Base-by-base conservation (phyloP, 306 rosid species). In the Quercus cerris region DNA sequence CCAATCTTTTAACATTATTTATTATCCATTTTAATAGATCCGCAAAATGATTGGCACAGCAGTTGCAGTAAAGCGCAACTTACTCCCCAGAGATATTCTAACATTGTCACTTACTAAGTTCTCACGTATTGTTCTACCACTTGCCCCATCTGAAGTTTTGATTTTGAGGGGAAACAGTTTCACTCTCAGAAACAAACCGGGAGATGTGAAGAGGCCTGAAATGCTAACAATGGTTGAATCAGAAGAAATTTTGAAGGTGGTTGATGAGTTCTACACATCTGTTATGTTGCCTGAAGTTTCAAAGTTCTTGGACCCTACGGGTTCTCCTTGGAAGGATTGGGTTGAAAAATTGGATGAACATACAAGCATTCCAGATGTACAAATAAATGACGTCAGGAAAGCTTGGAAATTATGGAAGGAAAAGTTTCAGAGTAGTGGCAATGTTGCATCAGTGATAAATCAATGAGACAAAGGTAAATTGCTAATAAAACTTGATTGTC, bases 1-100 rank as follows among this genome's bases (percentile, higher is more conserved):
- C 63, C 51, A 58, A n/a, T 59, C 56, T 30, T 68, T 14, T 77
- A 56, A 68, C 33, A 70, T 59, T 67, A 62, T n/a, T 61, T 44
- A 6, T 77, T 78, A 71, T 44, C 33, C 56, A 67, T 71, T 79
- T 83, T 19, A 10, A 70, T 91, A 95, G 96, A 91, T 93, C 67
- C 93, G 98, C 77, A 95, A 93, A 82, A 95, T 95, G 97, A 84
- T 95, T 76, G 99, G 88, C 68, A 93, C 96, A 46, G 96, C 94
- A 6, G 92, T 95, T 75, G 98, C 98, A 7, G 89, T 95, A 41
- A 91, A 93, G 88, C 88, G 93, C 84, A 82, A 89, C 61, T 86
- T 93, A 76, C 95, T 95, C 56, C 99, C 96, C 1, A 90, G 84
- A 73, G 96, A 95, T 71, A 41, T 88, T 71, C 57, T 89, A 82